Conservation (phyloP, 352 stramenopile species). For the Pilasporangium apinafurcum region DNA sequence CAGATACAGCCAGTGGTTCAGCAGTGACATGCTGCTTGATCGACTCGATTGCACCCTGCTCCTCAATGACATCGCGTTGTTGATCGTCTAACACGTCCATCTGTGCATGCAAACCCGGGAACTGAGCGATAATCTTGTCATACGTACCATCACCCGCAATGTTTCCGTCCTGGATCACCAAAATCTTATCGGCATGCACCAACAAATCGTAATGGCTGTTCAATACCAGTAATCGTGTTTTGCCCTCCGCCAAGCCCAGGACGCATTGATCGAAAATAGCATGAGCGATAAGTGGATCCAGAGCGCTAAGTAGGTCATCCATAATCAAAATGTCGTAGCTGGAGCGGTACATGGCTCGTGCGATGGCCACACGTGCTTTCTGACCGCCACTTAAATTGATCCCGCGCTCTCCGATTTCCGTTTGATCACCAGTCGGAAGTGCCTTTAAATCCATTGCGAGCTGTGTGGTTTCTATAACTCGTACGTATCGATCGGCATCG, state of each 20-base stretch:
- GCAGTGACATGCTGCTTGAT: neutral
- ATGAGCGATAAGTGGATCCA: slow-evolving; percentile 93
- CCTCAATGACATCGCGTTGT: slow-evolving; percentile 16
- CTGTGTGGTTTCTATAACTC: slow-evolving; percentile 27
- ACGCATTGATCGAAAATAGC: slow-evolving; percentile 91
- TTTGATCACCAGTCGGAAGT: slow-evolving; percentile 51
- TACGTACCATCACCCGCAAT: slow-evolving; percentile 69
- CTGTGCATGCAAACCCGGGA: slow-evolving; percentile 7
- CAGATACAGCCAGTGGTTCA: no score
- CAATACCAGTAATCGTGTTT: slow-evolving; percentile 88
- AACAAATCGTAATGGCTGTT: slow-evolving; percentile 87
- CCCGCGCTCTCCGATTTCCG: slow-evolving; percentile 51
- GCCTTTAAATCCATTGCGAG: slow-evolving; percentile 30
- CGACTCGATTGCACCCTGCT: no score
- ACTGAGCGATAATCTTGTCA: slow-evolving; percentile 33
- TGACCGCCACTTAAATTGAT: slow-evolving; percentile 59
- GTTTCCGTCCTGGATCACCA: slow-evolving; percentile 48
- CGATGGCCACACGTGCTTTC: slow-evolving; percentile 79
- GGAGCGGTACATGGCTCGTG: slow-evolving; percentile 87
- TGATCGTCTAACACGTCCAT: slow-evolving; percentile 8
- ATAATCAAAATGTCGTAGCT: slow-evolving; percentile 88
- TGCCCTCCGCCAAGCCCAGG: slow-evolving; percentile 31
- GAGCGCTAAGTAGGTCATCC: slow-evolving; percentile 91
- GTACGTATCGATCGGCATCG: slow-evolving; percentile 22
- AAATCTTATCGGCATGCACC: slow-evolving; percentile 24